Conservation (phyloP, 495 filamentous ascomycete species). For the Penicillium nucicola region DNA sequence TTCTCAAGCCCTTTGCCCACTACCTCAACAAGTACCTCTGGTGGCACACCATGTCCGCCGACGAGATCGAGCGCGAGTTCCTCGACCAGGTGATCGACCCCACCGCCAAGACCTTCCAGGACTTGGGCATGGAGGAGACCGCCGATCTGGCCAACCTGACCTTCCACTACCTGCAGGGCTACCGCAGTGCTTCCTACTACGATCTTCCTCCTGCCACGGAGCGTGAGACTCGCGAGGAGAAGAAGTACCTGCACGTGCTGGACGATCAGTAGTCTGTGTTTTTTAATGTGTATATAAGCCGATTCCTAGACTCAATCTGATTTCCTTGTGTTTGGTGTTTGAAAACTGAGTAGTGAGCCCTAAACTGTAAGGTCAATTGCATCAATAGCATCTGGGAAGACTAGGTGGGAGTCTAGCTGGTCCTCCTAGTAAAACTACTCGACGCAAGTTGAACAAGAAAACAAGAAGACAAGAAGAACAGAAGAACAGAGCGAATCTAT, state of each 20-base stretch:
- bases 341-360: too few relatives aligned
- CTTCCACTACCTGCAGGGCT: constrained; percentile 89
- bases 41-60: constrained; percentile 82
- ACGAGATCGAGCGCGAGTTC: constrained; percentile 91
- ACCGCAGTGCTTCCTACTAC: constrained; percentile 78
- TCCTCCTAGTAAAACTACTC: too few relatives aligned
- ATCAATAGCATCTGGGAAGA: too few relatives aligned
- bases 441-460: too few relatives aligned
- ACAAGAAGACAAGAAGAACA: too few relatives aligned
- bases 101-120: constrained; percentile 90
- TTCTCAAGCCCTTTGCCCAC: constrained; percentile 68
- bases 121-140: constrained; percentile 78
- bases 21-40: constrained; percentile 76
- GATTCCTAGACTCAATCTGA: constrained; percentile 32
- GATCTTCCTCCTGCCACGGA: constrained; percentile 92
- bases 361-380: too few relatives aligned
- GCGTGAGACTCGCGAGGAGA: constrained; percentile 90
- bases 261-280: constrained; percentile 70
- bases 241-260: constrained; percentile 91
- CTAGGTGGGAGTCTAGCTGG: too few relatives aligned
- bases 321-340: constrained; percentile 29
- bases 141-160: constrained; percentile 77
- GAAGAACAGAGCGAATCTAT: too few relatives aligned
- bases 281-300: constrained; percentile 45
- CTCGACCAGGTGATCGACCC: constrained; percentile 90